A percentile compares a stretch with the other conserved stretches of the same genome.
These are phyloP conservation scores for Miamiensis avidus DNA, from an alignment of 169 alveolate species.

Conservation along the genomic window DNA sequence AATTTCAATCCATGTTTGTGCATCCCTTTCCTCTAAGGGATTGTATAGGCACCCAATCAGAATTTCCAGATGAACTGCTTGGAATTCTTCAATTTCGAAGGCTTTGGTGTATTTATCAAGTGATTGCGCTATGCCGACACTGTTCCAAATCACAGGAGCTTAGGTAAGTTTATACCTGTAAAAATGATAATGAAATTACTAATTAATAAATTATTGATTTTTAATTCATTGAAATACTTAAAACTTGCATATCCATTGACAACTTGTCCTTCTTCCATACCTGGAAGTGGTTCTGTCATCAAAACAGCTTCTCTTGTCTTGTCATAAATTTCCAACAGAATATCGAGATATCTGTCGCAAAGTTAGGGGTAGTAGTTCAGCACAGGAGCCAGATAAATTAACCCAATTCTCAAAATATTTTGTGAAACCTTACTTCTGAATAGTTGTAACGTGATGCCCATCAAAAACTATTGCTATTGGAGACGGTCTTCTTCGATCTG, in stretches of 20 bases:
- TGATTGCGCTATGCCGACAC: constrained; percentile 48
- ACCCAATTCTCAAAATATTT: constrained; percentile 44
- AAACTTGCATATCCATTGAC: constrained; percentile 41
- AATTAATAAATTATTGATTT: too few species aligned
- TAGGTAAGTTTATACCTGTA: constrained; percentile 23
- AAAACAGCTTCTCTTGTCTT: constrained; percentile 26
- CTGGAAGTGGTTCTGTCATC: constrained; percentile 14
- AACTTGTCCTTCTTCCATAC: constrained; percentile 20
- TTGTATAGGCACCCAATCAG: constrained; percentile 41
- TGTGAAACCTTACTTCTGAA: constrained; percentile 14
- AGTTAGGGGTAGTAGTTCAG: constrained; percentile 32
- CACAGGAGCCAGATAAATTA: constrained; percentile 52
- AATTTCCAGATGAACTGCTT: constrained; percentile 43
- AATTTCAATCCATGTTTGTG: constrained; percentile 41
- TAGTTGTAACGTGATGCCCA: constrained; percentile 17
- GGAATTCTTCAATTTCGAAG: constrained; percentile 18
- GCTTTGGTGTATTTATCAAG: constrained; percentile 36
- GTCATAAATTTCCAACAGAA: constrained; percentile 29
- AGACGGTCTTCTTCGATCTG: not conserved
- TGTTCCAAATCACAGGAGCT: constrained; percentile 49
- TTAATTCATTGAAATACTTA: constrained; percentile 3
- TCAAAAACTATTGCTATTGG: constrained; percentile 3
- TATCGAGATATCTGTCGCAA: constrained; percentile 44
- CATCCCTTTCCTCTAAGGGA: constrained; percentile 18
- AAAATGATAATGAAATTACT: too few species aligned